Evolutionary conservation across 1,284 basidiomycete genomes (phyloP).

Genomic region (Phellinidium pouzarii): DNA sequence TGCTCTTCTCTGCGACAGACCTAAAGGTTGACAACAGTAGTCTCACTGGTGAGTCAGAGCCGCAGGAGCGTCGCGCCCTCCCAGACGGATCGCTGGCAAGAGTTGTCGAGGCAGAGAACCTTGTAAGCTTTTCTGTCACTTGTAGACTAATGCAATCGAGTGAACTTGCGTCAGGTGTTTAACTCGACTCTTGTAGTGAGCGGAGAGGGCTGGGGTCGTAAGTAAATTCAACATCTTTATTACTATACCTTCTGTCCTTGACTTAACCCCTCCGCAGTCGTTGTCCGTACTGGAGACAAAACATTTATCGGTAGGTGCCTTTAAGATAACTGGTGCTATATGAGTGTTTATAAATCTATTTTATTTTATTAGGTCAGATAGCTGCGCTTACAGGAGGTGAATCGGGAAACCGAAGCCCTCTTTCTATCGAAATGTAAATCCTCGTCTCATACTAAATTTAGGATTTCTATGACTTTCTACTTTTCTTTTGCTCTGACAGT

Average conservation of each 20-base stretch:
- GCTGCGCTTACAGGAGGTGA: constrained; percentile 58
- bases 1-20: constrained; percentile 52
- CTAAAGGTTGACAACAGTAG: constrained; percentile 67
- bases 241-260: neutral
- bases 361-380: constrained; percentile 55
- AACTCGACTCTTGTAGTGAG: constrained; percentile 64
- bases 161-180: constrained; percentile 39
- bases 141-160: constrained; percentile 1
- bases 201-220: constrained; percentile 61
- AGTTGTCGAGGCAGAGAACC: constrained; percentile 58
- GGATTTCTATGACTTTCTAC: too few relatives aligned
- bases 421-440: constrained; percentile 57
- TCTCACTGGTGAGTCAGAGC: constrained; percentile 64
- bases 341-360: neutral
- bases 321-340: neutral
- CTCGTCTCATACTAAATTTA: neutral
- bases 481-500: constrained; percentile 26
- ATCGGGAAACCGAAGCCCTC: constrained; percentile 56
- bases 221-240: constrained; percentile 22
- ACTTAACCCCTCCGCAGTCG: neutral
- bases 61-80: constrained; percentile 48
- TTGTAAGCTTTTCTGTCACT: constrained; percentile 33
- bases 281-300: neutral
- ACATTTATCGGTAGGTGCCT: neutral
- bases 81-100: constrained; percentile 40